A percentile compares a stretch with the other conserved stretches of the same genome.
These are phyloP conservation scores for Pythium aquatile DNA, from an alignment of 352 stramenopile genomes.

Conservation along the genomic window DNA sequence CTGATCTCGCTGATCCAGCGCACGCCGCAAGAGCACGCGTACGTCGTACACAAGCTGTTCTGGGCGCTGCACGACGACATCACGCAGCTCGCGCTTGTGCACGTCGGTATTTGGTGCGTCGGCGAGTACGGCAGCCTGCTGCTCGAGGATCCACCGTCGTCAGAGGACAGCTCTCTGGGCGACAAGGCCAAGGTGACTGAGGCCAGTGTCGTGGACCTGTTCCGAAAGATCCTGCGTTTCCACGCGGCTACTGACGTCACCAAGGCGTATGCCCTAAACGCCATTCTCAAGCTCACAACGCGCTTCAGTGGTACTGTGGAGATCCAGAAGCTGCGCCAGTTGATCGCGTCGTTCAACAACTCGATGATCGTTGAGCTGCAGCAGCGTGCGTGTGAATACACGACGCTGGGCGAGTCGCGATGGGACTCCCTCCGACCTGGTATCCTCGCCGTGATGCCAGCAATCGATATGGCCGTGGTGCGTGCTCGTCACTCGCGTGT, in stretches of 20 bases:
- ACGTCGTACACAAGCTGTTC: constrained; percentile 97
- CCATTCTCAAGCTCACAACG: constrained; percentile 95
- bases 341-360: constrained; percentile 90
- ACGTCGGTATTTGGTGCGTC: constrained; percentile 98
- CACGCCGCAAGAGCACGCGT: constrained; percentile 87
- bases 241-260: constrained; percentile 83
- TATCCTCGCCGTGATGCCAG: constrained; percentile 92
- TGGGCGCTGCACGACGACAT: constrained; percentile 95
- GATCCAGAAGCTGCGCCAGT: constrained; percentile 68
- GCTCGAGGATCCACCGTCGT: constrained; percentile 56
- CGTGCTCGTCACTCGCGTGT: constrained; percentile 61
- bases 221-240: constrained; percentile 78
- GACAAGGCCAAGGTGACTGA: constrained; percentile 74
- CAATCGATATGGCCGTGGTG: constrained; percentile 90
- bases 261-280: constrained; percentile 82
- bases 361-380: constrained; percentile 96
- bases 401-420: constrained; percentile 78
- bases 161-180: constrained; percentile 54
- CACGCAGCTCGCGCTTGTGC: constrained; percentile 94
- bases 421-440: constrained; percentile 79
- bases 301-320: constrained; percentile 79
- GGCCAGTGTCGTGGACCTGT: constrained; percentile 61
- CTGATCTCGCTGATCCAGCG: constrained; percentile 96
- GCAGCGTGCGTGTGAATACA: constrained; percentile 95
- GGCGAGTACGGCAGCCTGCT: constrained; percentile 96